Conservation (phyloP, 768 basidiomycete genomes). For the Boletus rubroflammeus region DNA sequence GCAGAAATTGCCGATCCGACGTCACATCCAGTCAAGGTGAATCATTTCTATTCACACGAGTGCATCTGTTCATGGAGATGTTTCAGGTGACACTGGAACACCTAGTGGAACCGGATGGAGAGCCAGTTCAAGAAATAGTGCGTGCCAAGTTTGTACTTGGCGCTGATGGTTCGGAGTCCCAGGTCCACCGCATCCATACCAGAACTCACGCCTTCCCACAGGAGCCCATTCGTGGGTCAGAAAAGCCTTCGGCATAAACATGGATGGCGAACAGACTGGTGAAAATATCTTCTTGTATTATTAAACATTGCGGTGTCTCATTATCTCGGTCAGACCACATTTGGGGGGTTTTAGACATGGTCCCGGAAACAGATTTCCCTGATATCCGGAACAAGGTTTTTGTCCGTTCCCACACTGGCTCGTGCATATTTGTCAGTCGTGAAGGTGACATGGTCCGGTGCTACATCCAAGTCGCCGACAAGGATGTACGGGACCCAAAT, state of each 20-base stretch:
- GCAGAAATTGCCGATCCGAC: constrained; percentile 19
- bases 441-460: constrained; percentile 44
- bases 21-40: constrained; percentile 23
- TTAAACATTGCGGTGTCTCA: not conserved
- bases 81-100: constrained; percentile 21
- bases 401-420: constrained; percentile 49
- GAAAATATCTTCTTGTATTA: not conserved
- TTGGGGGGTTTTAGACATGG: constrained; percentile 45
- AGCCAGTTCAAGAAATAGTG: constrained; percentile 50
- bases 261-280: constrained; percentile 73
- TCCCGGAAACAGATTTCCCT: constrained; percentile 51
- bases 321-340: constrained; percentile 30
- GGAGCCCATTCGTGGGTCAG: constrained; percentile 85
- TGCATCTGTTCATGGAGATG: not conserved
- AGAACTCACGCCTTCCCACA: constrained; percentile 25
- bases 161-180: constrained; percentile 52
- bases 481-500: constrained; percentile 32
- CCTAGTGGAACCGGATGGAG: constrained; percentile 28
- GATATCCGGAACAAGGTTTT: constrained; percentile 47
- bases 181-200: not conserved
- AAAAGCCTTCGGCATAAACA: constrained; percentile 55
- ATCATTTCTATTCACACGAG: not conserved
- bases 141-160: constrained; percentile 75
- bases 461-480: constrained; percentile 49
- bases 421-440: constrained; percentile 52